These are phyloP conservation scores for Scleroderma citrinum DNA, from an alignment of 768 basidiomycete genomes.

Conservation along the genomic window DNA sequence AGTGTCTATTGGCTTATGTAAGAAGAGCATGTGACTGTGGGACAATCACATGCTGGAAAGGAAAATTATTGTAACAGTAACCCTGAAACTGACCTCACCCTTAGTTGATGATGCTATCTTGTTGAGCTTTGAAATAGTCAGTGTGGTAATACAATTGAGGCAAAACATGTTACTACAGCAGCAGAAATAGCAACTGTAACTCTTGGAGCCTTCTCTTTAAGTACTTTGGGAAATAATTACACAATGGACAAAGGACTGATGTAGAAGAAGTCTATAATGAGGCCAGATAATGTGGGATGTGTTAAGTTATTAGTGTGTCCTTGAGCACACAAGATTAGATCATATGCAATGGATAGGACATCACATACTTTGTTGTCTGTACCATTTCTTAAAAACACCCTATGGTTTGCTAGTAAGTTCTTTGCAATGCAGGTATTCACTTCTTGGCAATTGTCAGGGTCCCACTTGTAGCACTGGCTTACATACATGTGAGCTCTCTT, in stretches of 20 bases:
- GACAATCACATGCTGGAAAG: too few species aligned
- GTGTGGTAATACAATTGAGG: neutral
- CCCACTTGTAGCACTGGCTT: neutral
- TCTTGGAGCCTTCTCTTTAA: neutral
- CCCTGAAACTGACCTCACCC: neutral
- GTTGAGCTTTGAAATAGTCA: neutral
- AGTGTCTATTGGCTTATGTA: too few species aligned
- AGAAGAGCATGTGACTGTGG: too few species aligned
- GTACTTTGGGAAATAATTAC: slow-evolving; percentile 5
- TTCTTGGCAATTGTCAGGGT: neutral
- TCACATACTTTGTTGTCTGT: neutral
- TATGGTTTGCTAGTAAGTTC: too few species aligned
- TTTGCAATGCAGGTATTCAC: neutral
- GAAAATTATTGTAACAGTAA: too few species aligned
- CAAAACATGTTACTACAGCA: neutral
- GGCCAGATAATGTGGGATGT: neutral
- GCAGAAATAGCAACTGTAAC: slow-evolving; percentile 1
- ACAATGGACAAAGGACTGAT: neutral
- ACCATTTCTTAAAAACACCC: too few species aligned
- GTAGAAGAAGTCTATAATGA: slow-evolving; percentile 6
- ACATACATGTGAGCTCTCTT: slow-evolving; percentile 1
- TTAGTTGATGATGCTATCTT: neutral
- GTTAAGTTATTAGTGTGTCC: slow-evolving; percentile 5
- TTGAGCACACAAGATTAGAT: neutral
- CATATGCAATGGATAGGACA: neutral